Evolutionary conservation across 1,139 yeast genomes (phyloP), one percentile per base, ranked within the genome.

Genomic region (Debaryomycetaceae sp.): DNA sequence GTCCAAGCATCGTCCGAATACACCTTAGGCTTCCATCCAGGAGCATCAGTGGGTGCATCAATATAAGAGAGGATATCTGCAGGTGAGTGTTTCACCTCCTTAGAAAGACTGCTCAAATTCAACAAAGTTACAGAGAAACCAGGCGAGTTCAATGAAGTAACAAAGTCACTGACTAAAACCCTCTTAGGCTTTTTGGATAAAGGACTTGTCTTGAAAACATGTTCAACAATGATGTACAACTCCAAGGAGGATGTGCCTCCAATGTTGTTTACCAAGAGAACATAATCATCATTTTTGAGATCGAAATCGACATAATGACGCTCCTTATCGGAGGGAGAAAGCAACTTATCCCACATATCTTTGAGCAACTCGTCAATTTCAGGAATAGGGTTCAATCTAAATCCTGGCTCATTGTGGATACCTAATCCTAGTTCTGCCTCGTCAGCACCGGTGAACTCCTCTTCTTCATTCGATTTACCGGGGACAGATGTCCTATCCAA

Each of bases 361-460:
- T 72, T 69, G 43, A 83, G 65, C 45, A 88, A 66, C 1, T 74
- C 76, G 37, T 78, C 82, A 42, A 86, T 77, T 2, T 76, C 59
- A 23, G 96, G 95, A 53, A 90, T 80, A 37, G 95, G 93, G 17
- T 80, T 75, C 40, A 86, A 64, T 53, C 84, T 80, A 51, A 80
- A 73, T 46, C 97, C 97, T 0, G 97, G 95, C 61, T 91, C 98
- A 59, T 91, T 91, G 65, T 91, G 98, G 50, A 91, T 91, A 41
- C 98, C 98, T 82, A 91, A 84, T 24, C 98, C 98, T 50, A 91
- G 75, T 64, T 91, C 98, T 55, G 86, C 84, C 61, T 88, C 90
- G 45, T 79, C 67, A 3, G 59, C 61, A 5, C 62, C 66, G 38
- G 76, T 68, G 49, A 69, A 66, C 38, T 68, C 72, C 35, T 65